Conservation (phyloP, 2,329 filamentous ascomycete genomes). For the Aspergillus fijiensis region DNA sequence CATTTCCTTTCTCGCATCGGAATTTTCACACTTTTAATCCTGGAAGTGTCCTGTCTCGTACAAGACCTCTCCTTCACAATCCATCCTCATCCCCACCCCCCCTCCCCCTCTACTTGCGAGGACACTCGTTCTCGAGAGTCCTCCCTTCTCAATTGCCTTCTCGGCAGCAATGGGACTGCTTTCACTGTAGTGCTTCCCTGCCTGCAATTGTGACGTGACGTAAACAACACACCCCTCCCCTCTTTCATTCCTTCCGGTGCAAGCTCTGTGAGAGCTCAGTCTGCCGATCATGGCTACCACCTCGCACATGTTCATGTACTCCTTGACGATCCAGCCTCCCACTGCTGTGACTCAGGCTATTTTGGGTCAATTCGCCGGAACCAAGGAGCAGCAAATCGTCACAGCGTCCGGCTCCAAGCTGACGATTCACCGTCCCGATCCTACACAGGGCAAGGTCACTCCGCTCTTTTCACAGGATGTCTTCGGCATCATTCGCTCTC, state of each 20-base stretch:
- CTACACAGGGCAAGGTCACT: constrained; percentile 78
- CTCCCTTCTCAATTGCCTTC: constrained; percentile 20
- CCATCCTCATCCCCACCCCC: constrained; percentile 10
- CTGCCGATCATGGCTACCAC: constrained; percentile 81
- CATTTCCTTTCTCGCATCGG: constrained; percentile 25
- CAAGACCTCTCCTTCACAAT: neutral
- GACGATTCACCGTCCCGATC: constrained; percentile 81
- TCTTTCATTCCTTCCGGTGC: constrained; percentile 1
- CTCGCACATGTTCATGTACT: constrained; percentile 98
- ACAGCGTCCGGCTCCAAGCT: constrained; percentile 89
- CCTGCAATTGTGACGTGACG: constrained; percentile 30
- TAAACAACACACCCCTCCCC: constrained; percentile 17
- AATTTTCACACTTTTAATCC: constrained; percentile 31
- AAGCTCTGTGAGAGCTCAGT: constrained; percentile 21
- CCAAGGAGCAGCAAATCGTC: constrained; percentile 96
- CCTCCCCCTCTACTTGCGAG: constrained; percentile 10
- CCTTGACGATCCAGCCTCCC: constrained; percentile 89
- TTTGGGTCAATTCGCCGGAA: constrained; percentile 91
- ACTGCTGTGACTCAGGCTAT: constrained; percentile 88
- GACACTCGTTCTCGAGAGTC: constrained; percentile 30
- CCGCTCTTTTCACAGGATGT: constrained; percentile 88
- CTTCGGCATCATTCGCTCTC: constrained; percentile 88
- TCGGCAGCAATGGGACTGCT: constrained; percentile 40
- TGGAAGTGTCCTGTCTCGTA: constrained; percentile 5
- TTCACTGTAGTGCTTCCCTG: constrained; percentile 27